Conservation (phyloP, 805 yeast genomes). For the Suhomyces sp. region DNA sequence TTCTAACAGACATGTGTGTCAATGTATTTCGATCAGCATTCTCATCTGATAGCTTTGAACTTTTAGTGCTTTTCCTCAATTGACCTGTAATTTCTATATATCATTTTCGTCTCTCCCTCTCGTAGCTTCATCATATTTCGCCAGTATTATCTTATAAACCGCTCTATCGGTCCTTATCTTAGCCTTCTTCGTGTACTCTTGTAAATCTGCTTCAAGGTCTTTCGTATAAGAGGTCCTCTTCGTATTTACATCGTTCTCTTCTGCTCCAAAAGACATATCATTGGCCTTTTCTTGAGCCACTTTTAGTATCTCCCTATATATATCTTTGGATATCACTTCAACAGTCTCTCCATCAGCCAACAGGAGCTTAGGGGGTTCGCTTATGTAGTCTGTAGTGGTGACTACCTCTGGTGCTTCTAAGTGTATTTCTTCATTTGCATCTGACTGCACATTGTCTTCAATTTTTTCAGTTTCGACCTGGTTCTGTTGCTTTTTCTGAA, state of each 20-base stretch:
- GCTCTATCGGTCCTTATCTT: slow-evolving; percentile 23
- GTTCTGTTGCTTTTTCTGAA: no score
- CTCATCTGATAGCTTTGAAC: no score
- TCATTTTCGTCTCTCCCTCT: no score
- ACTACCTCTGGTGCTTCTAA: no score
- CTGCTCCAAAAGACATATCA: slow-evolving; percentile 2
- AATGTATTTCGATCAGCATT: no score
- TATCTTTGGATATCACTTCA: slow-evolving; percentile 23
- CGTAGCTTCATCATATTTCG: slow-evolving; percentile 6
- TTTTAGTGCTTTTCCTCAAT: no score
- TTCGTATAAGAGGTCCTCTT: slow-evolving; percentile 17
- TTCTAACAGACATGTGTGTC: no score
- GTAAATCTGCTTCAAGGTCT: slow-evolving; percentile 33
- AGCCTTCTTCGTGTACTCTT: slow-evolving; percentile 25
- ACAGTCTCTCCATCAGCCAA: slow-evolving; percentile 21
- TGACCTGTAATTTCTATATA: no score
- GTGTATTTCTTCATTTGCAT: no score
- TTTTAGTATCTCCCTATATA: slow-evolving; percentile 21
- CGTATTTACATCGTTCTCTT: slow-evolving; percentile 1
- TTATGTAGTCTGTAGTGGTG: no score
- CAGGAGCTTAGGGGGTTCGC: slow-evolving; percentile 1
- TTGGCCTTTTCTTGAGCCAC: slow-evolving; percentile 13
- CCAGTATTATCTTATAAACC: slow-evolving; percentile 22
- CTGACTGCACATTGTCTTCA: no score
- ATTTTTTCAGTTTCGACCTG: no score